phyloP scores from a whole-genome alignment of 1,139 yeast genomes.

The Geotrichum aggregatum region DNA sequence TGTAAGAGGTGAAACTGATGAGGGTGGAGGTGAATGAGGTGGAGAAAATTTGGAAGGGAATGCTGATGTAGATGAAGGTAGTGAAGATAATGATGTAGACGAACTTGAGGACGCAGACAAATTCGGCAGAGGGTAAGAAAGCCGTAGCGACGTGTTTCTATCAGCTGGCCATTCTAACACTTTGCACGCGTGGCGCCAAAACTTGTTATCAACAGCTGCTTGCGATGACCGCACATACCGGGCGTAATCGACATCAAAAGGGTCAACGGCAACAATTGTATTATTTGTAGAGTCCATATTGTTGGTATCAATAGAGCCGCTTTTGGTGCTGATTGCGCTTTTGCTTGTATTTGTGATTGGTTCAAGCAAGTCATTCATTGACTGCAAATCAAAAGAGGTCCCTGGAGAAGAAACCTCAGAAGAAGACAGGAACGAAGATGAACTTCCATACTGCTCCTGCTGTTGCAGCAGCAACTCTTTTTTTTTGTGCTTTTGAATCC shows the following conservation, averaged over 20 bases:
- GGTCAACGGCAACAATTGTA: constrained; percentile 7
- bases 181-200: constrained; percentile 9
- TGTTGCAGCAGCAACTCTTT: too few relatives aligned
- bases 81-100: too few relatives aligned
- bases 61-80: too few relatives aligned
- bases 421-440: not conserved
- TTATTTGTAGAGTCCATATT: too few relatives aligned
- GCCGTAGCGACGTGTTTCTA: not conserved
- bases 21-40: too few relatives aligned
- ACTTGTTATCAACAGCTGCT: not conserved
- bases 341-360: not conserved
- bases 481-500: not conserved
- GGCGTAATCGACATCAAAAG: constrained; percentile 8
- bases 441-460: not conserved
- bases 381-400: not conserved
- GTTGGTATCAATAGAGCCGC: not conserved
- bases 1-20: too few relatives aligned
- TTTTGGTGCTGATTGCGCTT: not conserved
- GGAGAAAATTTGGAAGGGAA: not conserved
- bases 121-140: too few relatives aligned
- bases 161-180: constrained; percentile 13
- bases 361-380: too few relatives aligned
- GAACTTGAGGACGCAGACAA: too few relatives aligned
- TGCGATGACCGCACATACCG: not conserved
- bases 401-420: not conserved